Base-by-base conservation (phyloP, 441 rosid species). In the Daphne laureola region DNA sequence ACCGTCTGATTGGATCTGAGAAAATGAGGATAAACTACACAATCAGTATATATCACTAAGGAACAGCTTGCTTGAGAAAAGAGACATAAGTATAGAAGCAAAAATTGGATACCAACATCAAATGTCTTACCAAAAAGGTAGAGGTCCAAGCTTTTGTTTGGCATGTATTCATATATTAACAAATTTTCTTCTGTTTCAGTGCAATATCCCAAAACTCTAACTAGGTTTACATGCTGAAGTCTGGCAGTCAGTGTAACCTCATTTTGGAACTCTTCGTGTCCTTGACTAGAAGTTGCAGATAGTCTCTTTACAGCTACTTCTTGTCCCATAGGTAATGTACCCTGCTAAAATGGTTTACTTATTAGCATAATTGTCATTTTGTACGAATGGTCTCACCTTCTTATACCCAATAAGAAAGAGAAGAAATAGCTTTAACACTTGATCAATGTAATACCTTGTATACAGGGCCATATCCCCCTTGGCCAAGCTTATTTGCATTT, bases 401-500 rank as follows among this genome's bases (percentile, higher is more conserved):
- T 31, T 31, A 31, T 31, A 31, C 36, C 9, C 9, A 8, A 8
- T 8, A 31, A 31, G 9, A 31, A 31, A 9, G 38, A 31, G 7
- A 31, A 31, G 9, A 0, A 4, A 2, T 7, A 9, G 11, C 38
- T 31, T 31, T 31, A 31, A 5, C 38, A 7, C 9, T 9, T 31
- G 38, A 31, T 5, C 11, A 31, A 35, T 40, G 46, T 25, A 23
- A 11, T 48, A 72, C 77, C 73, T 72, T 72, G 51, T 67, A 72
- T n/a, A 72, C 76, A 2, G 76, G 70, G 35, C 73, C 76, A 57
- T 41, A 72, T 38, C 70, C 77, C 17, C 77, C 77, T 43, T 62
- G 58, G 43, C 77, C 73, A 45, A 69, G 69, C 59, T 64, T 69
- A 17, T 69, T 69, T 42, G 38, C 66, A 16, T 26, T 51, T 8